Evolutionary conservation across 176 grass and related monocot genomes (phyloP).

Genomic region (Triticum dicoccoides): DNA sequence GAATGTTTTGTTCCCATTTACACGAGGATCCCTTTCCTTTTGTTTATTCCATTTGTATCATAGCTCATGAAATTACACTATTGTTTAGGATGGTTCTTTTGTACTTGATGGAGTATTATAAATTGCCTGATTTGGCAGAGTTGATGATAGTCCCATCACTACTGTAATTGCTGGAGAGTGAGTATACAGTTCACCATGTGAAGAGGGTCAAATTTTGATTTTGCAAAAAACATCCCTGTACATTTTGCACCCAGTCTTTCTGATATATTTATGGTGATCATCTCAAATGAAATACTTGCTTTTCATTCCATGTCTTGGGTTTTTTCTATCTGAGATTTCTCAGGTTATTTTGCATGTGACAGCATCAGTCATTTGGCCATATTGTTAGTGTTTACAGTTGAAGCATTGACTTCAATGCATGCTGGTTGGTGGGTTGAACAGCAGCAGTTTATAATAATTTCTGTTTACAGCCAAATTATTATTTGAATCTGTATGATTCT

Average conservation of each 20-base stretch:
- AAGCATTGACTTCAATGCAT: neutral
- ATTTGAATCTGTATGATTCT: neutral
- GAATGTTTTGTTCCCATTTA: conserved; percentile 38
- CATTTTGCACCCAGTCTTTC: neutral
- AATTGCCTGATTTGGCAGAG: conserved; percentile 43
- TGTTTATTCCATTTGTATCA: conserved; percentile 69
- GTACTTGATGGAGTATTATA: conserved; percentile 49
- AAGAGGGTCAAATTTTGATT: conserved; percentile 45
- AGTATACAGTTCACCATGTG: conserved; percentile 41
- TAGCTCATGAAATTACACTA: conserved; percentile 57
- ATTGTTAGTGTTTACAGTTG: neutral
- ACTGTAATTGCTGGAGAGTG: conserved; percentile 55
- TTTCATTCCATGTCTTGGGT: neutral
- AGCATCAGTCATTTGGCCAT: neutral
- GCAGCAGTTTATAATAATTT: neutral
- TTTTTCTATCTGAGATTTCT: neutral
- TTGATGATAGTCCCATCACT: conserved; percentile 39
- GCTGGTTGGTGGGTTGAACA: neutral
- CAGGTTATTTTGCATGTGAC: neutral
- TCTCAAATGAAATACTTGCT: neutral
- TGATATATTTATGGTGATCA: neutral
- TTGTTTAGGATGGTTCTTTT: conserved; percentile 50
- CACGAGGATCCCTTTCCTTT: conserved; percentile 39
- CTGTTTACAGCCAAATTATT: neutral
- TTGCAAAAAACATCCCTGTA: conserved; percentile 25